A percentile compares a stretch with the other conserved stretches of the same genome.
phyloP scores from a whole-genome alignment of 805 yeast species.

The Candida michaelii region DNA sequence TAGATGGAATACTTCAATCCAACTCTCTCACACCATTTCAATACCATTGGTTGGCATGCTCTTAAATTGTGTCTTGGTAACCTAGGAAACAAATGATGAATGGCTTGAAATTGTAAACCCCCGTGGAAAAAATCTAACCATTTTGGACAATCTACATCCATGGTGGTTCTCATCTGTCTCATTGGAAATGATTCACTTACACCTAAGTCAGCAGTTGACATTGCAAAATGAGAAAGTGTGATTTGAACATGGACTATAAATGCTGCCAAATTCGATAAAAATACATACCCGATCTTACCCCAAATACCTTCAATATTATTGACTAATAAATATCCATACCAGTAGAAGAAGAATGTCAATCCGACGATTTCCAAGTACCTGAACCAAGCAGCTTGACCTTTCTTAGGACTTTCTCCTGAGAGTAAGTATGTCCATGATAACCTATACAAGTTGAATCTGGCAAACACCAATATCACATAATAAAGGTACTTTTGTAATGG shows the following conservation, averaged over 20 bases:
- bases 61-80: constrained; percentile 87
- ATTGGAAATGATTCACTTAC: constrained; percentile 74
- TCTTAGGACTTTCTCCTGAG: constrained; percentile 73
- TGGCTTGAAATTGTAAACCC: constrained; percentile 87
- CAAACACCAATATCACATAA: constrained; percentile 78
- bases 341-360: constrained; percentile 64
- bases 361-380: constrained; percentile 77
- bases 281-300: constrained; percentile 56
- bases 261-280: constrained; percentile 77
- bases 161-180: constrained; percentile 83
- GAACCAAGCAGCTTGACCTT: constrained; percentile 85
- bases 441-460: constrained; percentile 81
- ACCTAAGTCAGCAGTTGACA: constrained; percentile 88
- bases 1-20: constrained; percentile 81
- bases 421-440: constrained; percentile 77
- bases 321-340: constrained; percentile 75
- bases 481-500: constrained; percentile 68
- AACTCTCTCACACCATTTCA: constrained; percentile 71
- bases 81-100: constrained; percentile 88
- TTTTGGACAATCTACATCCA: constrained; percentile 93
- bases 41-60: constrained; percentile 66
- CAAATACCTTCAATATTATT: constrained; percentile 50
- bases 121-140: constrained; percentile 93
- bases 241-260: constrained; percentile 95
- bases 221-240: constrained; percentile 86